Conservation (phyloP, 179 eudicot genomes). For the Corrigiola litoralis region DNA sequence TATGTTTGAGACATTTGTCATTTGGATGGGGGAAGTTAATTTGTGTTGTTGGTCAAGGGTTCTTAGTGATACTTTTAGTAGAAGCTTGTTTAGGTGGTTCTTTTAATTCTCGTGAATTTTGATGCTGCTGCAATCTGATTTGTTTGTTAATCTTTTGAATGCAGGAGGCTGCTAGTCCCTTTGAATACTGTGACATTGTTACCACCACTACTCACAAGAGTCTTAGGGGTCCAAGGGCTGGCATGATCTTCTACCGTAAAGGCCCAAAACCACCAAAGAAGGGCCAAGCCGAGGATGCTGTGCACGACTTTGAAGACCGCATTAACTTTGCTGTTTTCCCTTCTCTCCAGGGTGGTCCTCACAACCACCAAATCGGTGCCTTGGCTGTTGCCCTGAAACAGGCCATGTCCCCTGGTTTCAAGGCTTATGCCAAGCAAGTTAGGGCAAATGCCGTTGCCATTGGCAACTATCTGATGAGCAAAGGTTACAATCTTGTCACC, state of each 20-base stretch:
- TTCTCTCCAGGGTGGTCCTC: slow-evolving; percentile 89
- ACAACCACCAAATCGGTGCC: slow-evolving; percentile 94
- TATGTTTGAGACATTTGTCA: no score
- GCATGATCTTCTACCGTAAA: slow-evolving; percentile 92
- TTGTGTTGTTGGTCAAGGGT: no score
- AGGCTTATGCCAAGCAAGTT: slow-evolving; percentile 90
- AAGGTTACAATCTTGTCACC: slow-evolving; percentile 78
- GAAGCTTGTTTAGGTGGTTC: background rate
- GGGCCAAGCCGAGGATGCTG: slow-evolving; percentile 91
- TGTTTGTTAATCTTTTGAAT: slow-evolving; percentile 1
- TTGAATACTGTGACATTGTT: slow-evolving; percentile 80
- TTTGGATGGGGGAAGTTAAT: no score
- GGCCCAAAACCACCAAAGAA: slow-evolving; percentile 95
- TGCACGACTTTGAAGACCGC: slow-evolving; percentile 84
- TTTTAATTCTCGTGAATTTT: background rate
- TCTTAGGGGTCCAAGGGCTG: slow-evolving; percentile 86
- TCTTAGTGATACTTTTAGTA: no score
- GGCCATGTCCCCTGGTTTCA: slow-evolving; percentile 77
- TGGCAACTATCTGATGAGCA: slow-evolving; percentile 76
- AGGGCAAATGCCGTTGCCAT: slow-evolving; percentile 91
- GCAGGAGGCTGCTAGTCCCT: slow-evolving; percentile 89
- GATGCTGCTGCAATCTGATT: background rate
- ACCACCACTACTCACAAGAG: slow-evolving; percentile 93
- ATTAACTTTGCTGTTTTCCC: slow-evolving; percentile 92
- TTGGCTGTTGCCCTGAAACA: slow-evolving; percentile 91